Evolutionary conservation across 2,329 filamentous ascomycete species (phyloP).

Genomic region (Stachybotrys echinatus): DNA sequence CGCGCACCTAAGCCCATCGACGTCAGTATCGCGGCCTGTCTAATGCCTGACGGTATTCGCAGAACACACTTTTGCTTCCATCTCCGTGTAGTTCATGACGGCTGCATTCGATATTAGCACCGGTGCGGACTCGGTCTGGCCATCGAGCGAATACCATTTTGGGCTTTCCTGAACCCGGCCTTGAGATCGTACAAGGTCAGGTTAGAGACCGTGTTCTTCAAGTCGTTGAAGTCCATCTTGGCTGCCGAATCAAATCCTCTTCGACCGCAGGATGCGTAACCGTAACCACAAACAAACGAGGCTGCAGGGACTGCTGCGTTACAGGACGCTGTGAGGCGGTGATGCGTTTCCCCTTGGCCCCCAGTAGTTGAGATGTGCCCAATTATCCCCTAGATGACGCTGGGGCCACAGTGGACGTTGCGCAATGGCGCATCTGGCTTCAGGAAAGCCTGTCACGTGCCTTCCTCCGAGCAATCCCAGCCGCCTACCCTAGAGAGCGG

Average conservation of each 20-base stretch:
- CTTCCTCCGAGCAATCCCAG: neutral
- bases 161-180: conserved; percentile 88
- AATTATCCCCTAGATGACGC: conserved; percentile 4
- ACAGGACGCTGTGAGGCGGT: neutral
- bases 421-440: neutral
- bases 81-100: conserved; percentile 97
- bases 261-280: neutral
- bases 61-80: conserved; percentile 62
- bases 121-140: conserved; percentile 7
- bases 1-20: conserved; percentile 65
- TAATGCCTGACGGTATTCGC: conserved; percentile 2
- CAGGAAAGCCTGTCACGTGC: neutral
- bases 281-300: neutral
- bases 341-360: conserved; percentile 13
- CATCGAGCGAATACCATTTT: conserved; percentile 67
- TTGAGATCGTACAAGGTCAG: conserved; percentile 93
- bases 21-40: neutral
- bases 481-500: neutral
- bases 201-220: conserved; percentile 86
- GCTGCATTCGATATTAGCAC: conserved; percentile 47
- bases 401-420: neutral
- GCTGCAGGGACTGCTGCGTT: neutral
- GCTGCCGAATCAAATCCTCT: neutral
- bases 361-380: conserved; percentile 3
- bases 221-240: conserved; percentile 77